Base-by-base conservation (phyloP, 805 yeast species). In the Sugiyamaella chiloensis region DNA sequence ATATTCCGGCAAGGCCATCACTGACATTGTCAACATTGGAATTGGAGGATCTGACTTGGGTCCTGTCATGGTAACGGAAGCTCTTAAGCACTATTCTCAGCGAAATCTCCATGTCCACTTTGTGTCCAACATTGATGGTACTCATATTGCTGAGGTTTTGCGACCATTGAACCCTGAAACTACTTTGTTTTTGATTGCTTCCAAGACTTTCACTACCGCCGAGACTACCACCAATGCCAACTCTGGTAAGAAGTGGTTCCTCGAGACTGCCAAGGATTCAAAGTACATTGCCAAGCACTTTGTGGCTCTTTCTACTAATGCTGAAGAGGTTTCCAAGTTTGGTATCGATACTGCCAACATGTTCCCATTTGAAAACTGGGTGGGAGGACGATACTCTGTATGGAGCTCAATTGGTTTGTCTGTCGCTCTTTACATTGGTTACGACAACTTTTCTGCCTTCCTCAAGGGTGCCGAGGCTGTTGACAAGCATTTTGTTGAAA, bases 311-410 rank as follows among this genome's bases (percentile, higher is more conserved):
- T 87, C 96, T 53, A 93, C 99, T 55, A 93, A 93, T 69, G 95
- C 87, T 52, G 72, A 70, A 44, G 97, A 86, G 71, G 99, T 93
- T 55, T 77, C 83, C 62, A 86, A 87, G 73, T 93, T 93, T 63
- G 99, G 99, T 65, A 93, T 93, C 60, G 98, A 93, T 75, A 81
- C 96, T 67, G 85, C 81, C 69, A 93, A 93, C 78, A 93, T 93
- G 99, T 93, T 93, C 71, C 98, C 95, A 55, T 93, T 93, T 64
- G 96, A 90, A 70, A 84, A 75, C 73, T 93, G 99, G 99, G 99
- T 93, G 56, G 99, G 99, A 65, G 99, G 99, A 67, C 85, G 99
- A 72, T 93, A 93, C 83, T 93, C 99, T n/a, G 99, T 93, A 53
- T 93, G 99, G 99, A 87, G 96, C 36, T 95, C 99, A 55, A 93